Base-by-base conservation (phyloP, 169 alveolate genomes). In the Eimeria sp. region DNA sequence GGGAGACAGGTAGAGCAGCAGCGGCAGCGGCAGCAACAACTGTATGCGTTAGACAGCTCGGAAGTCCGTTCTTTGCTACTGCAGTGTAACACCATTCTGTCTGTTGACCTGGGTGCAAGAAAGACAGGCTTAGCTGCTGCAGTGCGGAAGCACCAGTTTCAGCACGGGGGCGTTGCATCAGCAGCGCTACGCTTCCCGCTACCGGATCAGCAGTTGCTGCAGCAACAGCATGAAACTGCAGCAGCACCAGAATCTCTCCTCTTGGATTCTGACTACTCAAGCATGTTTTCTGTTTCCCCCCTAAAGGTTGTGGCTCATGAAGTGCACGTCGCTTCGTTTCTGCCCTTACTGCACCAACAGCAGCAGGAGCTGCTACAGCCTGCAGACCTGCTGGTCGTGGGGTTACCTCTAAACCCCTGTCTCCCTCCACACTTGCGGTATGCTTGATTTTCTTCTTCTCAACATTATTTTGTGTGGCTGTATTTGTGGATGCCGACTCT, bases 121-220 rank as follows among this genome's bases (percentile, higher is more conserved):
- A 76, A 76, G 63, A 76, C 87, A 76, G 87, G 87, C 30, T 9
- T 76, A 43, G 87, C 87, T 47, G 51, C 57, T 40, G 87, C 87
- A 43, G 63, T 34, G 57, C 61, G 87, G 30, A 11, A 30, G 20
- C 57, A 40, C 13, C 65, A 4, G 61, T 76, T 49, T 3, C 40
- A 63, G 87, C 34, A 47, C 16, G 61, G 27, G 5, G 45, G 20
- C 2, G 87, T 65, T 43, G 65, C 87, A 40, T 43, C 61, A 40
- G 63, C 63, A 13, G 70, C 70, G 27, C 70, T 61, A 25, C 70
- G 7, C n/a, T 61, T 61, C 70, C 70, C 82, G 30, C 82, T 13
- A 5, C 82, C 14, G 82, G 49, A 27, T 51, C 49, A 30, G 82
- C 82, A 72, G 82, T 20, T 27, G 82, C 82, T 27, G 49, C 82